Evolutionary conservation across 768 basidiomycete genomes (phyloP).

Genomic region (Kwoniella sp.): DNA sequence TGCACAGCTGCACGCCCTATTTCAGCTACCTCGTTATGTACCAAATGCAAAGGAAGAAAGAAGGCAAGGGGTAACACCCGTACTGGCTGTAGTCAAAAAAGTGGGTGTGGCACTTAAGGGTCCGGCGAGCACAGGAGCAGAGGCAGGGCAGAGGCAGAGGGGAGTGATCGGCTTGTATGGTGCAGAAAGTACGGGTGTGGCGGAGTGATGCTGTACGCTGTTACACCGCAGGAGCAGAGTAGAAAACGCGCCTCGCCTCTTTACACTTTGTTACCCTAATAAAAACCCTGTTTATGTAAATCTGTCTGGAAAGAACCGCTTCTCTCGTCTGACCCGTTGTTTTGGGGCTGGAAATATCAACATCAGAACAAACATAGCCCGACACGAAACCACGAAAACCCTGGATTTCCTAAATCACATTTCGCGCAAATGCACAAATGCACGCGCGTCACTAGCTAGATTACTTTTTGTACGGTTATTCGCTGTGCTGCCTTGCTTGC

Average conservation of each 20-base stretch:
- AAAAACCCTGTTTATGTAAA: background rate
- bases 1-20: no score
- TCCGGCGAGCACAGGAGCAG: background rate
- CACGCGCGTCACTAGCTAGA: background rate
- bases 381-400: background rate
- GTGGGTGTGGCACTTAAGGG: background rate
- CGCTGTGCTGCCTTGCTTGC: background rate
- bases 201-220: no score
- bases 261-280: background rate
- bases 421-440: no score
- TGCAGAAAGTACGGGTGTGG: no score
- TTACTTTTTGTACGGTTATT: background rate
- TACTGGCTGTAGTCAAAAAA: background rate
- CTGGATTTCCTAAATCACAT: constrained; percentile 1
- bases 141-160: background rate
- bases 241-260: background rate
- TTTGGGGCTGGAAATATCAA: background rate
- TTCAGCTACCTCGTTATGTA: no score
- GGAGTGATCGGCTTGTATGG: no score
- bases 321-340: background rate
- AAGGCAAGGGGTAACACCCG: no score
- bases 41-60: no score
- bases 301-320: background rate
- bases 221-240: background rate
- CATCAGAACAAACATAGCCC: background rate